Percentiles rank a stretch among this genome's conserved stretches.
phyloP scores from a whole-genome alignment of 208 protist genomes.

The Hexamita inflata region DNA sequence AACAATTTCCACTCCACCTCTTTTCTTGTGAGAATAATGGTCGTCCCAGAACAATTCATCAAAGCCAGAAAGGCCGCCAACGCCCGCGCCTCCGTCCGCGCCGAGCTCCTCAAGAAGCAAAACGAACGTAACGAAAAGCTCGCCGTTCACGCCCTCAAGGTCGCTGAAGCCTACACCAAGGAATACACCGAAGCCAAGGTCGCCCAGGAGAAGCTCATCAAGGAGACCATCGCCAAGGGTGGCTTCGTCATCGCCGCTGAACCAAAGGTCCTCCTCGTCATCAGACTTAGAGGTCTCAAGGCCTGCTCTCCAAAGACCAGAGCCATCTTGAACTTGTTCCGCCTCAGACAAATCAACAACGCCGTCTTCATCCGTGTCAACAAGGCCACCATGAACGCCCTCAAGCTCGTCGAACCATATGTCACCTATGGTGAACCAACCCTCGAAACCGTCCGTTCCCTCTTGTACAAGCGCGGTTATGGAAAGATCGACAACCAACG shows the following conservation, averaged over 20 bases:
- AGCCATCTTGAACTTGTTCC: constrained; percentile 94
- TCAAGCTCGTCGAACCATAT: constrained; percentile 90
- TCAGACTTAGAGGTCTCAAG: constrained; percentile 96
- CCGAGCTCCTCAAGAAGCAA: neutral
- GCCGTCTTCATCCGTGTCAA: constrained; percentile 95
- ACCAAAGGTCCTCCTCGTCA: constrained; percentile 92
- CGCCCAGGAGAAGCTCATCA: constrained; percentile 59
- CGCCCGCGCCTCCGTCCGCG: neutral
- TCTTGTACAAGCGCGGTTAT: constrained; percentile 97
- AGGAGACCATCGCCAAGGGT: constrained; percentile 66
- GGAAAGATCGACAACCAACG: constrained; percentile 86
- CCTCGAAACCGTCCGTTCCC: constrained; percentile 77
- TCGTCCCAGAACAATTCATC: constrained; percentile 1
- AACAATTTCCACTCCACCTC: no score
- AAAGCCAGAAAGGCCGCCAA: neutral
- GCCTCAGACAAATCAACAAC: constrained; percentile 78
- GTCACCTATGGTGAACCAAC: constrained; percentile 94
- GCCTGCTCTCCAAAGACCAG: constrained; percentile 79
- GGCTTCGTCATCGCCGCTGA: constrained; percentile 82
- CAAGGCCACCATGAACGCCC: constrained; percentile 96
- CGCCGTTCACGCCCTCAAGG: neutral
- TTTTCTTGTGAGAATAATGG: no score
- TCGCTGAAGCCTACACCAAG: constrained; percentile 67
- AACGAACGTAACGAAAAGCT: no score
- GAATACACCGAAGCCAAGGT: constrained; percentile 77